Base-by-base conservation (phyloP, 1,284 basidiomycete species). In the Papiliotrema flavescens region DNA sequence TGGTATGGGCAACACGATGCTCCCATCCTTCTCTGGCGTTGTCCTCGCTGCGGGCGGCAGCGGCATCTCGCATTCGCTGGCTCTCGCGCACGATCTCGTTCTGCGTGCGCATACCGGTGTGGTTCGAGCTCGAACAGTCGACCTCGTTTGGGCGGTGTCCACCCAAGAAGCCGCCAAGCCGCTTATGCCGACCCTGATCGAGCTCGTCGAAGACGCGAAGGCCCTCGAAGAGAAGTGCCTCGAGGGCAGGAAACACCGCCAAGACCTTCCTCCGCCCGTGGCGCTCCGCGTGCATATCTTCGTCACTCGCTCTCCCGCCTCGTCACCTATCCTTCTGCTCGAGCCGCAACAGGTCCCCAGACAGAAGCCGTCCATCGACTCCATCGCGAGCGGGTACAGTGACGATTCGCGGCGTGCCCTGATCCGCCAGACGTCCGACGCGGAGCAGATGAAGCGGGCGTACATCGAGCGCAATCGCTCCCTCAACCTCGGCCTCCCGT, bases 121-220 rank as follows among this genome's bases (percentile, higher is more conserved):
- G n/a, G 73, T 77, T n/a, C 64, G 69, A 15, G 65, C 73, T 2
- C 59, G 69, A n/a, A 67, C 69, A 1, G 57, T 77, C 54, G 71
- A 75, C 47, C 60, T 77, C 14, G 61, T 76, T n/a, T 77, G 75
- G 75, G 60, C 71, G 19, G 66, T 73, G n/a, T 59, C 63, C 23
- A 68, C 62, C 19, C 63, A 71, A 60, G 68, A 70, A 19, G 53
- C 50, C 14, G 75, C 73, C 1, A 56, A 63, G 32, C 69, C 69
- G 8, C 52, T 75, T 13, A 63, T 75, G 51, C 62, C 65, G 0
- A 68, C 62, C 2, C 56, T 77, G 14, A 47, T 63, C 11, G 56
- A 62, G 4, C 56, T 77, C 32, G 66, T 76, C 34, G 64, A 65
- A 1, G 65, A 71, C 22, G 74, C 72, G 23, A 64, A 67, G 40